Conservation (phyloP, 164 flowering plant genomes). For the Platanus orientalis region DNA sequence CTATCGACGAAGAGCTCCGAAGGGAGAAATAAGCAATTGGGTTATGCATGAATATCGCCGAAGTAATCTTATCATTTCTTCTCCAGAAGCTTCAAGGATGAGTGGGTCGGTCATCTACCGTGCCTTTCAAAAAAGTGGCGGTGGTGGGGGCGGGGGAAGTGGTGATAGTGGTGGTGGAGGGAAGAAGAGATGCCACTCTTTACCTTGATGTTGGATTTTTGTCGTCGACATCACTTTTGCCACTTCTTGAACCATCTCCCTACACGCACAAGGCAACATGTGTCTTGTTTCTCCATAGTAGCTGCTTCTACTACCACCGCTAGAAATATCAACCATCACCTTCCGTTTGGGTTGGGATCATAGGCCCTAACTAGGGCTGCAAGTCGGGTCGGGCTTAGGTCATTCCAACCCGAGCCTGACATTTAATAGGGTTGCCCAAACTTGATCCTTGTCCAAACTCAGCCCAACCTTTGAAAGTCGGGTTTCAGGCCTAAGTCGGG, state of each 20-base stretch:
- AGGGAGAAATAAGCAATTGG: constrained; percentile 96
- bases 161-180: constrained; percentile 5
- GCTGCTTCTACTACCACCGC: constrained; percentile 23
- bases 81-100: constrained; percentile 81
- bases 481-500: too few relatives aligned
- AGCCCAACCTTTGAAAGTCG: too few relatives aligned
- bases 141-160: too few relatives aligned
- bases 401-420: too few relatives aligned
- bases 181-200: constrained; percentile 11
- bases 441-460: too few relatives aligned
- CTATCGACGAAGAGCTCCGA: constrained; percentile 92
- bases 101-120: constrained; percentile 91
- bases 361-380: too few relatives aligned
- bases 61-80: constrained; percentile 81
- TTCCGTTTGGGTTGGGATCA: constrained; percentile 4
- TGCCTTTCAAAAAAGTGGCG: constrained; percentile 67
- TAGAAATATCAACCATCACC: constrained; percentile 13
- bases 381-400: too few relatives aligned
- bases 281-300: constrained; percentile 97
- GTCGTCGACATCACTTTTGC: constrained; percentile 25
- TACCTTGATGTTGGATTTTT: too few relatives aligned
- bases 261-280: constrained; percentile 60
- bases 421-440: too few relatives aligned
- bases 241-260: constrained; percentile 26
- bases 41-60: constrained; percentile 98